phyloP scores from a whole-genome alignment of 768 basidiomycete species.

The Lactarius trivialis region DNA sequence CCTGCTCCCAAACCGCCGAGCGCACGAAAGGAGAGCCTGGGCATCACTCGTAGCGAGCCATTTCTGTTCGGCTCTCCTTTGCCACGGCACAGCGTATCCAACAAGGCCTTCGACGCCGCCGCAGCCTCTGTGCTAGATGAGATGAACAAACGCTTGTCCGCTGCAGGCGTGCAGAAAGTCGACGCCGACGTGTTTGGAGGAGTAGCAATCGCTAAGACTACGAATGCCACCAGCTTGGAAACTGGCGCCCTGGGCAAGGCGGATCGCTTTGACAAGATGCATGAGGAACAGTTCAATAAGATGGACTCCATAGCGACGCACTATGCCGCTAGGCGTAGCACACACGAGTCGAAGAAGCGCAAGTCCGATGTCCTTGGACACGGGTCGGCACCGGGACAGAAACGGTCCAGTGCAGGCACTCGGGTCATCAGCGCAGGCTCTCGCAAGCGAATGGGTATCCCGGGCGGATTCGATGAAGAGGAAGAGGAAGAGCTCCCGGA shows the following conservation, averaged over 20 bases:
- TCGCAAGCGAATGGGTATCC: slow-evolving; percentile 38
- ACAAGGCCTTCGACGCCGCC: slow-evolving; percentile 58
- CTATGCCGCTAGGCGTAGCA: slow-evolving; percentile 39
- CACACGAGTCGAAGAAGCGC: slow-evolving; percentile 33
- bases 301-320: slow-evolving; percentile 70
- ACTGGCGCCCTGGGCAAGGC: slow-evolving; percentile 6
- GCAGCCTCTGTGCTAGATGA: slow-evolving; percentile 72
- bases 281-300: slow-evolving; percentile 60
- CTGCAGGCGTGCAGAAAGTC: slow-evolving; percentile 48
- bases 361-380: slow-evolving; percentile 49
- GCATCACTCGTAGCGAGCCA: slow-evolving; percentile 35
- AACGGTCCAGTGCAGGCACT: slow-evolving; percentile 32
- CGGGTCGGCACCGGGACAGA: slow-evolving; percentile 27
- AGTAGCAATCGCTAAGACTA: background rate
- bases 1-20: slow-evolving; percentile 28
- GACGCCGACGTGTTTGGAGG: slow-evolving; percentile 40
- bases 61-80: slow-evolving; percentile 78
- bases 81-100: slow-evolving; percentile 54
- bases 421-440: slow-evolving; percentile 44
- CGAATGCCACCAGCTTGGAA: background rate
- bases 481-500: slow-evolving; percentile 35
- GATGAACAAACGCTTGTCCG: slow-evolving; percentile 68
- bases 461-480: slow-evolving; percentile 52
- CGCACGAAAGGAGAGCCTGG: slow-evolving; percentile 7
- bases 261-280: slow-evolving; percentile 48